Evolutionary conservation across 495 filamentous ascomycete genomes (phyloP).

Genomic region (Trichocladium antarcticum): DNA sequence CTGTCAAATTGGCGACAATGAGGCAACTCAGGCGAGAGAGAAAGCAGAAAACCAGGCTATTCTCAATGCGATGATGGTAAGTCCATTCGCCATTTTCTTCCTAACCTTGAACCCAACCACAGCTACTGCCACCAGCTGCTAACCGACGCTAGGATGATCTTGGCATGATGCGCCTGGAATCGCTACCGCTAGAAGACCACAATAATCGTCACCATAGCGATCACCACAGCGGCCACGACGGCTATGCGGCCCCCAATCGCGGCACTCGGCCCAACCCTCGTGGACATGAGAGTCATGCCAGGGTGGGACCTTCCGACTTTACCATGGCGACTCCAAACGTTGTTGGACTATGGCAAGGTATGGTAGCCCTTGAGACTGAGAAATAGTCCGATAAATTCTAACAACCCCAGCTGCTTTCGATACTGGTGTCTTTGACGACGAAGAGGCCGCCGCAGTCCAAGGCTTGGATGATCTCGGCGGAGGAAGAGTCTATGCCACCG

Average conservation of each 20-base stretch:
- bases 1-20: not conserved
- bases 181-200: conserved; percentile 13
- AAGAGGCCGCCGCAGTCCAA: conserved; percentile 18
- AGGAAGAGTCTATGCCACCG: conserved; percentile 13
- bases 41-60: not conserved
- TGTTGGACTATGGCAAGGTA: conserved; percentile 1
- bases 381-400: not conserved
- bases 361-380: not conserved
- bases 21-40: not conserved
- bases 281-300: too few species aligned
- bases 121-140: not conserved
- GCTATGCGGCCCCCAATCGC: too few species aligned
- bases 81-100: not conserved
- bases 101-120: too few species aligned
- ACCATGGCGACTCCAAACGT: too few species aligned
- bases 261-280: too few species aligned
- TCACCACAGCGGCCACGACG: too few species aligned
- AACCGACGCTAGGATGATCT: conserved; percentile 16
- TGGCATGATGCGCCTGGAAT: conserved; percentile 4
- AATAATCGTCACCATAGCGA: too few species aligned
- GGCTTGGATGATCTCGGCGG: conserved; percentile 22
- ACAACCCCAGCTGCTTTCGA: conserved; percentile 10
- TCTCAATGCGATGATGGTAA: not conserved
- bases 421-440: conserved; percentile 17
- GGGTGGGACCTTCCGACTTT: too few species aligned